These are phyloP conservation scores for Amyloporia xantha DNA, from an alignment of 768 basidiomycete genomes.

Conservation along the genomic window DNA sequence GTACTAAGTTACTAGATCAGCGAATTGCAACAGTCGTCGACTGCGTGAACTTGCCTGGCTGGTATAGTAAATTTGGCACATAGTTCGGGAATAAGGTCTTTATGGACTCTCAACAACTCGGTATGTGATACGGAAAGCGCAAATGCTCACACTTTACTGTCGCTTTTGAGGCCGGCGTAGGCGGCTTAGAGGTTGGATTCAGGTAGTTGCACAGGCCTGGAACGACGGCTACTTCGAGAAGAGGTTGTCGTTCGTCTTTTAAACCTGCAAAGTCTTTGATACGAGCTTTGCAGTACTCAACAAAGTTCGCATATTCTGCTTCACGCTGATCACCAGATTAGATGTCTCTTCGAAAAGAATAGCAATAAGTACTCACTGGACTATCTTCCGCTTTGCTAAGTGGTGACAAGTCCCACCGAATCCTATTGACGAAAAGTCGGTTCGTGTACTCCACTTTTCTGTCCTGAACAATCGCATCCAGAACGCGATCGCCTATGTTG, in stretches of 20 bases:
- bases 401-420: slow-evolving; percentile 67
- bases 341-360: background rate
- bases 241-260: slow-evolving; percentile 56
- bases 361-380: slow-evolving; percentile 37
- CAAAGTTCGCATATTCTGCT: slow-evolving; percentile 47
- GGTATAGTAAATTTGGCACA: slow-evolving; percentile 67
- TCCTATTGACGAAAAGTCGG: slow-evolving; percentile 49
- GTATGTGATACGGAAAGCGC: background rate
- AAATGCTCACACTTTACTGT: slow-evolving; percentile 51
- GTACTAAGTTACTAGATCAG: too few relatives aligned
- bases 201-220: slow-evolving; percentile 50
- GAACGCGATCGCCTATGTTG: slow-evolving; percentile 35
- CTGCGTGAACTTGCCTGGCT: slow-evolving; percentile 57
- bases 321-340: slow-evolving; percentile 43
- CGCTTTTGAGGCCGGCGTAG: slow-evolving; percentile 30
- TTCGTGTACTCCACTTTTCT: slow-evolving; percentile 70
- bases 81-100: slow-evolving; percentile 83
- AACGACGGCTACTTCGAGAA: slow-evolving; percentile 60
- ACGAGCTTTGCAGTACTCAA: slow-evolving; percentile 60
- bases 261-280: slow-evolving; percentile 59
- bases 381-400: slow-evolving; percentile 63
- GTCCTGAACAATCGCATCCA: slow-evolving; percentile 71
- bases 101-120: slow-evolving; percentile 7
- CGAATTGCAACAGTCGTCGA: too few relatives aligned
- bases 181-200: slow-evolving; percentile 43